Percentiles rank a stretch among this genome's conserved stretches.
Evolutionary conservation across 257 asterid species (phyloP).

Genomic region (Solanum chmielewskii): DNA sequence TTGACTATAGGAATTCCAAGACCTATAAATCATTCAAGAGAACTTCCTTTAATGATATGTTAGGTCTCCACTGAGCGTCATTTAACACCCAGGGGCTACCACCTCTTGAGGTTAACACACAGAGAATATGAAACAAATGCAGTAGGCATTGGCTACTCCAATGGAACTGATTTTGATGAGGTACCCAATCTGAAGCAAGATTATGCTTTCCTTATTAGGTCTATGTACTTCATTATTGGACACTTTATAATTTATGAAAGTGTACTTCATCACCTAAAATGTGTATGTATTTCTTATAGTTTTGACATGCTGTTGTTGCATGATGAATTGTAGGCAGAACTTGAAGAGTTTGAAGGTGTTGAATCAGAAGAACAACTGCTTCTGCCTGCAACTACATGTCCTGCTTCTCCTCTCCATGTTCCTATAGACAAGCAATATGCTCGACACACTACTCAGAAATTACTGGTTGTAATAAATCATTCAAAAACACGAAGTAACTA

Average conservation of each 20-base stretch:
- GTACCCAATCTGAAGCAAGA: not conserved
- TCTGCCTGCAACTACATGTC: conserved; percentile 22
- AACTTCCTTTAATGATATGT: not conserved
- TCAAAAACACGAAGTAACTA: too few species aligned
- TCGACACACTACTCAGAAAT: conserved; percentile 1
- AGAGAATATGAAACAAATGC: too few species aligned
- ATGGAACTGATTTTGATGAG: conserved; percentile 25
- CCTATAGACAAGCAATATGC: conserved; percentile 9
- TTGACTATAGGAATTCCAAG: not conserved
- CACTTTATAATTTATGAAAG: not conserved
- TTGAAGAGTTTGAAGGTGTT: conserved; percentile 23
- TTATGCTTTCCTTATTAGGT: not conserved
- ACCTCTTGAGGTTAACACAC: not conserved
- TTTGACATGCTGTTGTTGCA: not conserved
- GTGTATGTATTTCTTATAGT: not conserved
- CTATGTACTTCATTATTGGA: not conserved
- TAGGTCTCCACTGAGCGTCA: not conserved
- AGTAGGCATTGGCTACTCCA: not conserved
- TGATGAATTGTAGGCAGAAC: conserved; percentile 30
- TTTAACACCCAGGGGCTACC: not conserved
- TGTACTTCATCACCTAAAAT: not conserved
- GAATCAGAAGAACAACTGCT: conserved; percentile 22
- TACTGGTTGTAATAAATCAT: too few species aligned
- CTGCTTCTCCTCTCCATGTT: conserved; percentile 12
- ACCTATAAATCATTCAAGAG: not conserved